phyloP scores from a whole-genome alignment of 495 filamentous ascomycete species.

The Penicillium verhagenii region DNA sequence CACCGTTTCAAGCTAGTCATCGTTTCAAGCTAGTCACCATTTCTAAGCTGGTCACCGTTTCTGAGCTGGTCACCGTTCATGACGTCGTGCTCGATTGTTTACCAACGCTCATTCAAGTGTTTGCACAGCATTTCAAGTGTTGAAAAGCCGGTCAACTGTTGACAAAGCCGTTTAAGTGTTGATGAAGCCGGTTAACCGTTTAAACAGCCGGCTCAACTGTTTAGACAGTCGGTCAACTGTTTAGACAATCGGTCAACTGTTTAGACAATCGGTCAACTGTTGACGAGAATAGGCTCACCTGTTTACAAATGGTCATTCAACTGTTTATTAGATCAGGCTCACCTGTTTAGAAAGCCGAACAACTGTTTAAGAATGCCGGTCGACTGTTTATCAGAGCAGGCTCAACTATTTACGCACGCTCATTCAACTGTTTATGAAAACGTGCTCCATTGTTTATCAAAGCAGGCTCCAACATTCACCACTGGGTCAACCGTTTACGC shows the following conservation, averaged over 20 bases:
- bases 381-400: not conserved
- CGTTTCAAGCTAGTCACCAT: no score
- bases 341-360: not conserved
- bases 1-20: no score
- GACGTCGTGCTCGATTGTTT: not conserved
- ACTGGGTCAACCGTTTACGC: not conserved
- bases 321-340: not conserved
- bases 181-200: no score
- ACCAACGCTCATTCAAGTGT: no score
- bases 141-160: no score
- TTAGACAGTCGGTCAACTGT: no score
- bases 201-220: no score
- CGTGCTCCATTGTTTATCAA: not conserved
- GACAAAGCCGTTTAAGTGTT: no score
- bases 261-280: not conserved
- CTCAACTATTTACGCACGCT: not conserved
- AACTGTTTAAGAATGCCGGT: not conserved
- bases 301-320: not conserved
- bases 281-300: not conserved
- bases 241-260: no score
- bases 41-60: no score
- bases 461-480: no score
- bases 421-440: not conserved
- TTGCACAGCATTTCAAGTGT: no score
- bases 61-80: not conserved